Evolutionary conservation across 495 filamentous ascomycete species (phyloP).

Genomic region (Lasiosphaeria ovina): DNA sequence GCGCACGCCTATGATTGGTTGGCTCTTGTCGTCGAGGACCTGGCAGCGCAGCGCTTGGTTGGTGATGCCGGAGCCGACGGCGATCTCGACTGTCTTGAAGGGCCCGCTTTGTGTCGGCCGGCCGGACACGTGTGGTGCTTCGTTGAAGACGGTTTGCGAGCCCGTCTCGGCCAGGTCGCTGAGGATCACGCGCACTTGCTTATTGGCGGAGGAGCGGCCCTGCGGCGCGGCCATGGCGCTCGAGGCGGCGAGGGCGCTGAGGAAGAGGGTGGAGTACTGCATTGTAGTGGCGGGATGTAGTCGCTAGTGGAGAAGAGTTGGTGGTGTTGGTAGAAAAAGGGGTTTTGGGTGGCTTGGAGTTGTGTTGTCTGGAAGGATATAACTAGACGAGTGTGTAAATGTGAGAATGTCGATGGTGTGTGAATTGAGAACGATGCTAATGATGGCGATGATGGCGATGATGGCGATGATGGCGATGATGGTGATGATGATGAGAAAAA

Average conservation of each 20-base stretch:
- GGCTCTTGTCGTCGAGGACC: not conserved
- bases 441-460: not conserved
- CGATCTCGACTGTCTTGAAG: constrained; percentile 1
- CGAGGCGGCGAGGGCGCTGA: not conserved
- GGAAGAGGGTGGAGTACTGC: constrained; percentile 8
- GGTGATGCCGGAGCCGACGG: not conserved
- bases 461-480: constrained; percentile 3
- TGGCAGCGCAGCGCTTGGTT: not conserved
- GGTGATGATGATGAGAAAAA: constrained; percentile 9
- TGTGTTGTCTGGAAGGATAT: no score
- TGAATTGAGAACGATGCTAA: not conserved
- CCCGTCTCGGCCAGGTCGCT: not conserved
- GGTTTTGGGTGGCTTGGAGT: no score
- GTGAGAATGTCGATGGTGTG: no score
- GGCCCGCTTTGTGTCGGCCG: not conserved
- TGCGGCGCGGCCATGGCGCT: not conserved
- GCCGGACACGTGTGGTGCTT: not conserved
- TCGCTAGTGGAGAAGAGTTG: not conserved
- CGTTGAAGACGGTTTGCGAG: not conserved
- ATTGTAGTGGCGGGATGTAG: constrained; percentile 5
- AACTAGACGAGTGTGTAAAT: no score
- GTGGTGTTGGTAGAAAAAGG: no score
- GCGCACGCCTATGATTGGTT: not conserved
- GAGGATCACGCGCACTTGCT: not conserved
- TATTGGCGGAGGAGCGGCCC: not conserved